Conservation (phyloP, 176 grass and related monocot genomes). For the Carex scoparia region DNA sequence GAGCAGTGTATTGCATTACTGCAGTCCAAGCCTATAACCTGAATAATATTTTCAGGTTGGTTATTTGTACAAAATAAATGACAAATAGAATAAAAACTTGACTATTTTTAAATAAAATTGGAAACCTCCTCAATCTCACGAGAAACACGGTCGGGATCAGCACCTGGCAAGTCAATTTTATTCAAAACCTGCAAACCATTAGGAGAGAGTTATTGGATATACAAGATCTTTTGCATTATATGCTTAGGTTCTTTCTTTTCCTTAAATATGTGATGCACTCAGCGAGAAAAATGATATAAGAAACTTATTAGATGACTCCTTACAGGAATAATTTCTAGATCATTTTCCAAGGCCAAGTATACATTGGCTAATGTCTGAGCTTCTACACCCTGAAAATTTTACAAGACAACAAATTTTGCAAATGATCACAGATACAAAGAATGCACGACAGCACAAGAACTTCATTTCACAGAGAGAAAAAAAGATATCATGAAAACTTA, state of each 20-base stretch:
- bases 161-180: constrained; percentile 99
- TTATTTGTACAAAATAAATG: constrained; percentile 11
- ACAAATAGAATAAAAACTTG: constrained; percentile 7
- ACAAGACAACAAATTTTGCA: constrained; percentile 21
- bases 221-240: not conserved
- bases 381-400: constrained; percentile 88
- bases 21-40: constrained; percentile 97
- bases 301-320: constrained; percentile 25
- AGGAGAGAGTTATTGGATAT: not conserved
- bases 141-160: constrained; percentile 77
- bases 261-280: not conserved
- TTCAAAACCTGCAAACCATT: constrained; percentile 73
- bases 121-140: constrained; percentile 94
- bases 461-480: constrained; percentile 6
- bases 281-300: not conserved
- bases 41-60: not conserved
- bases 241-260: not conserved
- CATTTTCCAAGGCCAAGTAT: constrained; percentile 88
- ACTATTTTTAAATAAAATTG: not conserved
- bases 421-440: not conserved
- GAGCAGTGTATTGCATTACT: constrained; percentile 86
- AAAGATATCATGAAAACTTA: constrained; percentile 41
- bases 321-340: constrained; percentile 94
- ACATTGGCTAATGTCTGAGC: constrained; percentile 96
- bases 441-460: not conserved